phyloP scores from a whole-genome alignment of 352 stramenopile species.

The Globisporangium sylvaticum region DNA sequence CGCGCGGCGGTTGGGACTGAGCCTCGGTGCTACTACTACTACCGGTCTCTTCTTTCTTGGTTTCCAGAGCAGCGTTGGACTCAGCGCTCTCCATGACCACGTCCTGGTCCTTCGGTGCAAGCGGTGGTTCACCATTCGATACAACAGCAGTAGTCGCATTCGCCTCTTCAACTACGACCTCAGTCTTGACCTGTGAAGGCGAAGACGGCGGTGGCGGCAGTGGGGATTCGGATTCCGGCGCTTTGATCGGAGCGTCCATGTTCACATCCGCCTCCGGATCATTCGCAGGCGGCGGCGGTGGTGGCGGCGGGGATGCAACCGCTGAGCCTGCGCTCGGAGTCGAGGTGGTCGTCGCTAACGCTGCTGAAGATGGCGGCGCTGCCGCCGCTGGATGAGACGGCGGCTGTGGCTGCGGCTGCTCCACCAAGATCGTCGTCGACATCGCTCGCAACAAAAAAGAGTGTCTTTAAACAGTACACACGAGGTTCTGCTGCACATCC shows the following conservation, averaged over 20 bases:
- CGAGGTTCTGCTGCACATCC: background rate
- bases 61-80: background rate
- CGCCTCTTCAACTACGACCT: slow-evolving; percentile 3
- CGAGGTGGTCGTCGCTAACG: background rate
- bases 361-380: background rate
- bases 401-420: slow-evolving; percentile 7
- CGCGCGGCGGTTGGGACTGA: background rate
- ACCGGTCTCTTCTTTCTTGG: slow-evolving; percentile 9
- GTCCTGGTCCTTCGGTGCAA: background rate
- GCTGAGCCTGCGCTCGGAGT: background rate
- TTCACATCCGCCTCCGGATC: background rate
- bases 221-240: slow-evolving; percentile 1
- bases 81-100: slow-evolving; percentile 2
- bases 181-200: background rate
- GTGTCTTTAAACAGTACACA: background rate
- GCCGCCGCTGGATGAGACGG: background rate
- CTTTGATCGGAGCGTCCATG: slow-evolving; percentile 4
- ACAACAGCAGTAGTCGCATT: background rate
- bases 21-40: slow-evolving; percentile 19
- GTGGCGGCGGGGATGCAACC: background rate
- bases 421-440: slow-evolving; percentile 11
- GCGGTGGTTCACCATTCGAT: background rate
- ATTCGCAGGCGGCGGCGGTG: background rate
- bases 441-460: background rate
- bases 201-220: background rate